A percentile compares a stretch with the other conserved stretches of the same genome.
These are phyloP conservation scores for Graphilbum sp. DNA, from an alignment of 2,329 filamentous ascomycete species.

Conservation along the genomic window DNA sequence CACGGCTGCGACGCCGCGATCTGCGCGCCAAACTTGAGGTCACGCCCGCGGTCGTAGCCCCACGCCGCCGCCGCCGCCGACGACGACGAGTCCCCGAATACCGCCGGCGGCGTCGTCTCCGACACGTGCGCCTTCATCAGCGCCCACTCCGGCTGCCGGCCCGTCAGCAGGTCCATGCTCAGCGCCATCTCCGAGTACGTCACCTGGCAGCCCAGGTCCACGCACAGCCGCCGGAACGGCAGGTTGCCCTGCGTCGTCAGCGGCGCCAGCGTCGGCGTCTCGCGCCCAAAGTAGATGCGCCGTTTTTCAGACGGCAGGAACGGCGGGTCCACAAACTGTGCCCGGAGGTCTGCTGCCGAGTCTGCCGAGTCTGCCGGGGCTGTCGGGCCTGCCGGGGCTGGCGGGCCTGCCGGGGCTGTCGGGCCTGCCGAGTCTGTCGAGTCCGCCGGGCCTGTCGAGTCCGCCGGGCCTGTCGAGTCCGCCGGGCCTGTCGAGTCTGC, in stretches of 20 bases:
- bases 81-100: slow-evolving; percentile 38
- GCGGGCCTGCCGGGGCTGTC: too few relatives aligned
- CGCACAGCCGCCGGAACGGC: slow-evolving; percentile 80
- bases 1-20: slow-evolving; percentile 87
- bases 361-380: too few relatives aligned
- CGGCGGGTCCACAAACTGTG: slow-evolving; percentile 70
- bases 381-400: too few relatives aligned
- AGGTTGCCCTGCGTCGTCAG: slow-evolving; percentile 94
- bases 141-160: slow-evolving; percentile 85
- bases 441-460: too few relatives aligned
- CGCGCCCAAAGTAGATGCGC: slow-evolving; percentile 78
- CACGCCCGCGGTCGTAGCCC: slow-evolving; percentile 67
- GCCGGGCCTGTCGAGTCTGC: too few relatives aligned
- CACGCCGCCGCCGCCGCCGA: slow-evolving; percentile 16
- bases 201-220: slow-evolving; percentile 74
- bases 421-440: too few relatives aligned
- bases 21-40: slow-evolving; percentile 81
- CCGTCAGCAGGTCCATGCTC: slow-evolving; percentile 75
- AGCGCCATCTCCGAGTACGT: slow-evolving; percentile 99
- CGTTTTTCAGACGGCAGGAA: slow-evolving; percentile 88
- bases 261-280: slow-evolving; percentile 86
- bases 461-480: too few relatives aligned
- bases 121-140: slow-evolving; percentile 82
- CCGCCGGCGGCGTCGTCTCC: slow-evolving; percentile 56
- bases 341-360: slow-evolving; percentile 53